phyloP scores from a whole-genome alignment of 345 rosid genomes.

The Passiflora organensis region DNA sequence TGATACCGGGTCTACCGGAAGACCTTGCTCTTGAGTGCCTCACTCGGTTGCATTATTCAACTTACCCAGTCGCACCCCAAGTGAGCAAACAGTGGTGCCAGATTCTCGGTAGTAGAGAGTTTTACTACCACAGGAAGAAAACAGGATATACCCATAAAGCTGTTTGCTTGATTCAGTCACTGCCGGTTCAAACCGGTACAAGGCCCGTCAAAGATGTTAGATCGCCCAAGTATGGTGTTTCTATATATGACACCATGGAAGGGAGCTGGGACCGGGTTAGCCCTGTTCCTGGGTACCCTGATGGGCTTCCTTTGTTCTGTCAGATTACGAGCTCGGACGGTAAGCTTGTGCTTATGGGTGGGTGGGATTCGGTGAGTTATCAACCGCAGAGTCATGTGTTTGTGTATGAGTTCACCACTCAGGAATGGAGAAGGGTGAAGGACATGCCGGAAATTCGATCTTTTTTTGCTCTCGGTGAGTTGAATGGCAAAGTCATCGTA shows the following conservation, averaged over 20 bases:
- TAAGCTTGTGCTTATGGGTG: constrained; percentile 56
- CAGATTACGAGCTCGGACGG: constrained; percentile 50
- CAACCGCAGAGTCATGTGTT: constrained; percentile 49
- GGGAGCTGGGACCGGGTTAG: constrained; percentile 38
- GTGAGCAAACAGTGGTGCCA: constrained; percentile 54
- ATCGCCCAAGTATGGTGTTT: constrained; percentile 30
- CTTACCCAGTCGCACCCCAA: constrained; percentile 38
- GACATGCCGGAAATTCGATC: constrained; percentile 53
- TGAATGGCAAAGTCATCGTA: constrained; percentile 28
- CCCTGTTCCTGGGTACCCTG: constrained; percentile 37
- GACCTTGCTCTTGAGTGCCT: constrained; percentile 60
- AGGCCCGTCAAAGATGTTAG: constrained; percentile 25
- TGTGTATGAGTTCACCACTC: constrained; percentile 42
- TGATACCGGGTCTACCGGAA: constrained; percentile 45
- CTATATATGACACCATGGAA: constrained; percentile 39
- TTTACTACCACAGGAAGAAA: constrained; percentile 39
- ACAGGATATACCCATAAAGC: constrained; percentile 36
- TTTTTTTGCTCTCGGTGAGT: constrained; percentile 47
- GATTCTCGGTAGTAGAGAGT: constrained; percentile 36
- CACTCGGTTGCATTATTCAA: constrained; percentile 36
- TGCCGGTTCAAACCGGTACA: neutral
- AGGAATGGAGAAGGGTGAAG: constrained; percentile 42
- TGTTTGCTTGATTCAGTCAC: constrained; percentile 53
- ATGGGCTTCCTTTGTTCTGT: constrained; percentile 60
- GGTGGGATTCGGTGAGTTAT: constrained; percentile 59